phyloP scores from a whole-genome alignment of 1,139 yeast genomes.

The Geotrichum restrictum region DNA sequence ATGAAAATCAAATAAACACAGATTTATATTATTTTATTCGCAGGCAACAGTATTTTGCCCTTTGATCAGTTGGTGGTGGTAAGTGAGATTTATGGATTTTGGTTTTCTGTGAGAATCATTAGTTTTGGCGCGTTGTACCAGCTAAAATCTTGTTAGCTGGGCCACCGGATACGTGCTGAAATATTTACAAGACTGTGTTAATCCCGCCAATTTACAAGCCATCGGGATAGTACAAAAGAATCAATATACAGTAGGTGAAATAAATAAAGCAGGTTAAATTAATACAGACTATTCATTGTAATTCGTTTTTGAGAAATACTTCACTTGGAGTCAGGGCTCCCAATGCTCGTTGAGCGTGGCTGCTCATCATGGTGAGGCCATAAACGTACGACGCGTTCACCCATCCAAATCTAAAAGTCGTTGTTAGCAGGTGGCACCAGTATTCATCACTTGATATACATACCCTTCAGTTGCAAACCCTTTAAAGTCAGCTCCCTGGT shows the following conservation, averaged over 20 bases:
- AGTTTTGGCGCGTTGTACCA: conserved; percentile 3
- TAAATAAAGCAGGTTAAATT: background rate
- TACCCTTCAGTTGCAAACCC: conserved; percentile 91
- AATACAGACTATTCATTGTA: background rate
- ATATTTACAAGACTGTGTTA: conserved; percentile 10
- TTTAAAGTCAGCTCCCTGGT: conserved; percentile 87
- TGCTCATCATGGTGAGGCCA: conserved; percentile 67
- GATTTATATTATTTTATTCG: too few species aligned
- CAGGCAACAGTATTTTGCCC: background rate
- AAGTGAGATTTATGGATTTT: background rate
- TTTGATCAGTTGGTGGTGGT: background rate
- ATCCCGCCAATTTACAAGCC: too few species aligned
- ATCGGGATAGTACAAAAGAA: too few species aligned
- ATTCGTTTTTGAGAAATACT: conserved; percentile 48
- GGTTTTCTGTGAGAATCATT: background rate
- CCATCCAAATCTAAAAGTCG: conserved; percentile 58
- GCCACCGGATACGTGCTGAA: conserved; percentile 3
- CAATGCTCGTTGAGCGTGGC: conserved; percentile 68
- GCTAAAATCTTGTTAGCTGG: too few species aligned
- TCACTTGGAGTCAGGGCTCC: conserved; percentile 81
- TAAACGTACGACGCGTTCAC: conserved; percentile 81
- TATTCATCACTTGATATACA: conserved; percentile 42
- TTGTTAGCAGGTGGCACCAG: conserved; percentile 23
- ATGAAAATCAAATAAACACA: background rate
- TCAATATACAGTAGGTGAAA: background rate